Conservation (phyloP, 768 basidiomycete genomes). For the Neoboletus subvelutipes region DNA sequence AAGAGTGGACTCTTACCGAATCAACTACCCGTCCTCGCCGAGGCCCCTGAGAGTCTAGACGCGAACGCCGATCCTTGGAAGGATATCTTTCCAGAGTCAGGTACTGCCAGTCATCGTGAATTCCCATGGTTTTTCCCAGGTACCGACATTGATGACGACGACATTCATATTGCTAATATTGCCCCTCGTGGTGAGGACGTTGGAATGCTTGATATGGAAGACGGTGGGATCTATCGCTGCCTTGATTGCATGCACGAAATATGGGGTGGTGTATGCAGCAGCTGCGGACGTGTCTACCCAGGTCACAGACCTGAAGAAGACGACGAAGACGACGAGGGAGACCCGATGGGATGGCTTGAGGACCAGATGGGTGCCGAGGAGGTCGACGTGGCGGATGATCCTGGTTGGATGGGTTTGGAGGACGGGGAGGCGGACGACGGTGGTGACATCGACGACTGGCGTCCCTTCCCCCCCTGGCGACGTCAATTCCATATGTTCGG, state of each 20-base stretch:
- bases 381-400: slow-evolving; percentile 30
- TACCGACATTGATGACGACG: slow-evolving; percentile 18
- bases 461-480: slow-evolving; percentile 20
- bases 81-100: slow-evolving; percentile 50
- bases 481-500: slow-evolving; percentile 14
- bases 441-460: slow-evolving; percentile 26
- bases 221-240: slow-evolving; percentile 77
- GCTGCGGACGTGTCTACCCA: slow-evolving; percentile 58
- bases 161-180: slow-evolving; percentile 13
- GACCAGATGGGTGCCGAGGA: slow-evolving; percentile 39
- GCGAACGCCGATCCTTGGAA: slow-evolving; percentile 60
- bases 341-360: slow-evolving; percentile 35
- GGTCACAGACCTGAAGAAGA: slow-evolving; percentile 42
- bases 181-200: slow-evolving; percentile 38
- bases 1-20: slow-evolving; percentile 50
- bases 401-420: slow-evolving; percentile 34
- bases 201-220: slow-evolving; percentile 71
- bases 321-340: slow-evolving; percentile 28
- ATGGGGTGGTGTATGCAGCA: slow-evolving; percentile 62
- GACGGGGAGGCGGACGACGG: slow-evolving; percentile 36
- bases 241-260: slow-evolving; percentile 78
- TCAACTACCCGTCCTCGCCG: slow-evolving; percentile 26
- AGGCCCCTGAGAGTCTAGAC: slow-evolving; percentile 25
- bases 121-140: slow-evolving; percentile 28
- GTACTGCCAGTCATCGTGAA: slow-evolving; percentile 1